Conservation (phyloP, 441 rosid genomes). For the Adansonia rubrostipa region DNA sequence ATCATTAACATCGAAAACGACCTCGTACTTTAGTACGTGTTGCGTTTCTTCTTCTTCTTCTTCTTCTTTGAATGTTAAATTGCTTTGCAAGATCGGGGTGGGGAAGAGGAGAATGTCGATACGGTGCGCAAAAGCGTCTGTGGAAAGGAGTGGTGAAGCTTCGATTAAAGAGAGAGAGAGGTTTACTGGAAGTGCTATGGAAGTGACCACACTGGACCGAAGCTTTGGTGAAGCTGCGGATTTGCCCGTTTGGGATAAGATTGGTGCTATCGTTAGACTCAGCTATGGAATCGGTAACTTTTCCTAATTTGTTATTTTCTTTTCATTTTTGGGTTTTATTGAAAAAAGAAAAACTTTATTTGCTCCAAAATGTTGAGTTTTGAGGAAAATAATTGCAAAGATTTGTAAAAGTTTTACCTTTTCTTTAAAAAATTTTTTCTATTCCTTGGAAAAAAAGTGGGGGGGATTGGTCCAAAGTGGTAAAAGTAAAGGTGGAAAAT, state of each 20-base stretch:
- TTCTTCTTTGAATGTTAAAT: conserved; percentile 23
- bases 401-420: conserved; percentile 9
- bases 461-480: neutral
- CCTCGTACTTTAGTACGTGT: conserved; percentile 25
- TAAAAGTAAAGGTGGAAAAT: neutral
- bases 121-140: conserved; percentile 48
- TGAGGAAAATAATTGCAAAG: neutral
- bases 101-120: conserved; percentile 34
- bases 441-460: neutral
- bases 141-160: conserved; percentile 50
- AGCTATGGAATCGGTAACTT: conserved; percentile 87
- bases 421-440: neutral
- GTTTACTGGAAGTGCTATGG: conserved; percentile 57
- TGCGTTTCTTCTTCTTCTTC: conserved; percentile 18
- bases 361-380: neutral
- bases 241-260: conserved; percentile 80
- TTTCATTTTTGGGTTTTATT: neutral
- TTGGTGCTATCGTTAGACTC: conserved; percentile 82
- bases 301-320: neutral
- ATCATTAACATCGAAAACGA: conserved; percentile 30
- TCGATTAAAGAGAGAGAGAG: conserved; percentile 33
- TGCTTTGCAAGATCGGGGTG: conserved; percentile 35
- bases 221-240: conserved; percentile 63
- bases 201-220: conserved; percentile 71
- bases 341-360: neutral